Evolutionary conservation across 805 yeast species (phyloP).

Genomic region (Metschnikowia colocasiae): DNA sequence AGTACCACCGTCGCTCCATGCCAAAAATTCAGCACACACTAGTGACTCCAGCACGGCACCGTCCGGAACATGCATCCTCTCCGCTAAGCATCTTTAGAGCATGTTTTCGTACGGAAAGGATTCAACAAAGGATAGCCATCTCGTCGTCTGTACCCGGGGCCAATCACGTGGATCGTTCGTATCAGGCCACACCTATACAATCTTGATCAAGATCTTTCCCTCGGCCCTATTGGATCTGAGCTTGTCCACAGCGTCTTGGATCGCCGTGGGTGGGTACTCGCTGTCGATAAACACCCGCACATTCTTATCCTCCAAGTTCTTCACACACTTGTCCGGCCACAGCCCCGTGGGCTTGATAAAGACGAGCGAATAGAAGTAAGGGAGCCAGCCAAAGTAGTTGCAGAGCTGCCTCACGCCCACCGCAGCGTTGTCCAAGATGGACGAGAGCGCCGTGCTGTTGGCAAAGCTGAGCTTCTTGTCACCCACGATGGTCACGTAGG

Average conservation of each 20-base stretch:
- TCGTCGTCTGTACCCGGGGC: no score
- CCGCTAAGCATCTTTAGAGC: no score
- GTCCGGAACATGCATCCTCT: no score
- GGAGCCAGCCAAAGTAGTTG: slow-evolving; percentile 19
- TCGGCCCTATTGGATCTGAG: slow-evolving; percentile 47
- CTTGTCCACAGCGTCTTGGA: slow-evolving; percentile 46
- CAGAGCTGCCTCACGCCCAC: slow-evolving; percentile 10
- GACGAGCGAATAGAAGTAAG: slow-evolving; percentile 29
- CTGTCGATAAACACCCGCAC: slow-evolving; percentile 52
- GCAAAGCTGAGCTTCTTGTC: slow-evolving; percentile 43
- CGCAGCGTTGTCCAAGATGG: not conserved
- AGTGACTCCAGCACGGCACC: no score
- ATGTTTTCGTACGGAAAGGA: no score
- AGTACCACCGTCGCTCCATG: no score
- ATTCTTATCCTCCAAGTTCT: slow-evolving; percentile 44
- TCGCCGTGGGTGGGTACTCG: slow-evolving; percentile 47
- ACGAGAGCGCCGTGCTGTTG: not conserved
- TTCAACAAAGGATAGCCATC: no score
- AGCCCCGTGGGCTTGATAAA: slow-evolving; percentile 11
- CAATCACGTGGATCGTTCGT: no score
- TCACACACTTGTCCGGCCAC: slow-evolving; percentile 25
- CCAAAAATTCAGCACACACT: no score
- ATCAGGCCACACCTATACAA: slow-evolving; percentile 16
- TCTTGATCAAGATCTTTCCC: slow-evolving; percentile 62
- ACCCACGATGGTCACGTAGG: slow-evolving; percentile 58